Evolutionary conservation across 768 basidiomycete genomes (phyloP), one percentile per base, ranked within the genome.

Genomic region (Candolleomyces aberdarensis): DNA sequence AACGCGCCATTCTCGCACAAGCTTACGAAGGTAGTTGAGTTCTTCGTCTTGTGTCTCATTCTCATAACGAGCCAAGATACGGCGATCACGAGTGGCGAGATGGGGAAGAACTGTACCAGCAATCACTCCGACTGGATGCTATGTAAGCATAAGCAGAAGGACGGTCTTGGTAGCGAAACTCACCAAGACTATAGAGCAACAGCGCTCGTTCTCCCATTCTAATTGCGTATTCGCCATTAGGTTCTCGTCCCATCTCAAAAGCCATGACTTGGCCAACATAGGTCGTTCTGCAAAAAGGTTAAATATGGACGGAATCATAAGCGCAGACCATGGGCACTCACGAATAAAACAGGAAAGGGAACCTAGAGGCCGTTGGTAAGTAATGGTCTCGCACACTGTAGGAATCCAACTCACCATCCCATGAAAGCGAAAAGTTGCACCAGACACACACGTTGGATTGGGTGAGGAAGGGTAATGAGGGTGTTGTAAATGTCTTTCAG

Each of bases 191-290:
- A 71, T 96, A 95, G 20, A 96, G 74, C 48, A 97, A 80, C 85
- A 98, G 86, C 2, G 95, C 95, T 62, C 96, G 81, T 68, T 91
- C 91, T 41, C 96, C 96, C 5, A 81, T 88, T 36, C 94, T 81
- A 2, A 91, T 94, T 0, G 95, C 95, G n/a, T 83, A 61, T 40
- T 96, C 95, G 26, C 82, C 77, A 68, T 94, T 85, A 10, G 95
- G 95, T 64, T 94, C 92, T 57, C 75, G 67, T 14, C 81, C 82
- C 3, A 83, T 69, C 71, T 96, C 88, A 57, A 86, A 80, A 8
- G 94, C 94, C 94, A 98, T 95, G 19, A 97, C 80, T 75, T 97
- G 94, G 5, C 94, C 94, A 58, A 98, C 83, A 70, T 96, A 98
- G 1, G 95, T 96, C 9, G 96, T 98, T 15, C 92, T 93, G 55